Evolutionary conservation across 768 basidiomycete genomes (phyloP).

Genomic region (Mycena maculata): DNA sequence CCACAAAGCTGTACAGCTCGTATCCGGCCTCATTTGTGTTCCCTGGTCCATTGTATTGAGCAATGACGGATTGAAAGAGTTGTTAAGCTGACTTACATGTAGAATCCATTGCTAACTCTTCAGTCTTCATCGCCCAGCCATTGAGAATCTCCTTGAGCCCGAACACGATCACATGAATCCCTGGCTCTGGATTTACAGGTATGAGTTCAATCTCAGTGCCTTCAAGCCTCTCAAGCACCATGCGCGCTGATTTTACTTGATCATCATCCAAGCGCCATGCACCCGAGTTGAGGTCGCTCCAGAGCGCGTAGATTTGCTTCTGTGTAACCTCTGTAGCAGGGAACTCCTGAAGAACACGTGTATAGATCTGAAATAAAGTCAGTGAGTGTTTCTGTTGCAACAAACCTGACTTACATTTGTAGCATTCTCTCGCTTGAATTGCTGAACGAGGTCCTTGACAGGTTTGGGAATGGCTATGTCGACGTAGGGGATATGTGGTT

Average conservation of each 20-base stretch:
- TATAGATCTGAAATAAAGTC: conserved; percentile 2
- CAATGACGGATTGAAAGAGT: too few relatives aligned
- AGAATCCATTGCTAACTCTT: conserved; percentile 6
- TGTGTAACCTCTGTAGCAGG: not conserved
- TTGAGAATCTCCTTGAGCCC: not conserved
- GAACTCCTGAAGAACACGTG: not conserved
- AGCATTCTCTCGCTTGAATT: not conserved
- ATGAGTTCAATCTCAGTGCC: not conserved
- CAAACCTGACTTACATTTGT: not conserved
- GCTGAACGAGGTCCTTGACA: not conserved
- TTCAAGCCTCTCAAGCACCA: not conserved
- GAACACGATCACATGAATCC: not conserved
- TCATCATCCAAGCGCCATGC: conserved; percentile 6
- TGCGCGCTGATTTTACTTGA: conserved; percentile 5
- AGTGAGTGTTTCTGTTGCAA: not conserved
- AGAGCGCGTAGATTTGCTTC: conserved; percentile 11
- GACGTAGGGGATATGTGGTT: not conserved
- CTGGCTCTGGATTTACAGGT: not conserved
- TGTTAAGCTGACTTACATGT: conserved; percentile 1
- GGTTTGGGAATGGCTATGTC: not conserved
- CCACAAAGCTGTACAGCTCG: not conserved
- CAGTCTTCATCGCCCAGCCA: not conserved
- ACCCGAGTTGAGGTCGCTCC: not conserved
- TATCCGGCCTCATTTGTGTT: not conserved
- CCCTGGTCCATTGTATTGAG: not conserved